Evolutionary conservation across 805 yeast species (phyloP).

Genomic region (Cyberlindnera suaveolens): DNA sequence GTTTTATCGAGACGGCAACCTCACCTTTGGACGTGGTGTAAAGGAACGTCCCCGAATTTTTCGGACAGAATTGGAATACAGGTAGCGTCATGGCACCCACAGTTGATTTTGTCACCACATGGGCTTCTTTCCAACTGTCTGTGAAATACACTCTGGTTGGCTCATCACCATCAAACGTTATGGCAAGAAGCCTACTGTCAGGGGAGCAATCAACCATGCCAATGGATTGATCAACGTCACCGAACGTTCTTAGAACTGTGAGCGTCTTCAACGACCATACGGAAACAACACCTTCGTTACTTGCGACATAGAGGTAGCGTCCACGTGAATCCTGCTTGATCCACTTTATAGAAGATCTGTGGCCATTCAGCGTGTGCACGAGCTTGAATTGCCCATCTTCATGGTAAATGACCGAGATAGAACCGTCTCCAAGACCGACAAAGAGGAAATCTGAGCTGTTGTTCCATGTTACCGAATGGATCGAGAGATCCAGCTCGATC

Average conservation of each 20-base stretch:
- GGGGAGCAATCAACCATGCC: slow-evolving; percentile 32
- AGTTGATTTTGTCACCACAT: slow-evolving; percentile 12
- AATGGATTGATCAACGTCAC: slow-evolving; percentile 37
- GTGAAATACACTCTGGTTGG: slow-evolving; percentile 35
- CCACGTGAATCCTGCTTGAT: slow-evolving; percentile 49
- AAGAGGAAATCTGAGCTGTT: slow-evolving; percentile 32
- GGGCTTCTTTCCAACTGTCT: slow-evolving; percentile 19
- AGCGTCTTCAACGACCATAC: slow-evolving; percentile 41
- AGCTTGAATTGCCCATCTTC: slow-evolving; percentile 3
- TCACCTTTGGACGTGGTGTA: slow-evolving; percentile 24
- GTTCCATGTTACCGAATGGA: slow-evolving; percentile 27
- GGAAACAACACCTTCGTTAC: slow-evolving; percentile 51
- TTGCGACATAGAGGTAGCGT: slow-evolving; percentile 42
- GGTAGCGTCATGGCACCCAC: slow-evolving; percentile 21
- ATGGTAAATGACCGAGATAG: slow-evolving; percentile 20
- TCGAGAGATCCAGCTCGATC: slow-evolving; percentile 21
- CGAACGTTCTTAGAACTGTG: slow-evolving; percentile 31
- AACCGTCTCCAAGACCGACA: slow-evolving; percentile 45
- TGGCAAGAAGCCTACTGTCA: slow-evolving; percentile 42
- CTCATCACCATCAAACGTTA: slow-evolving; percentile 36
- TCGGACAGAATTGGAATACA: slow-evolving; percentile 28
- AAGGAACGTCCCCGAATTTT: slow-evolving; percentile 11
- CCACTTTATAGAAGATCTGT: slow-evolving; percentile 41
- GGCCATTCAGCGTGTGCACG: slow-evolving; percentile 31
- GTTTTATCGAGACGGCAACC: slow-evolving; percentile 1